A percentile compares a stretch with the other conserved stretches of the same genome.
These are phyloP conservation scores for Parmales sp. DNA, from an alignment of 108 stramenopile genomes.

Conservation along the genomic window DNA sequence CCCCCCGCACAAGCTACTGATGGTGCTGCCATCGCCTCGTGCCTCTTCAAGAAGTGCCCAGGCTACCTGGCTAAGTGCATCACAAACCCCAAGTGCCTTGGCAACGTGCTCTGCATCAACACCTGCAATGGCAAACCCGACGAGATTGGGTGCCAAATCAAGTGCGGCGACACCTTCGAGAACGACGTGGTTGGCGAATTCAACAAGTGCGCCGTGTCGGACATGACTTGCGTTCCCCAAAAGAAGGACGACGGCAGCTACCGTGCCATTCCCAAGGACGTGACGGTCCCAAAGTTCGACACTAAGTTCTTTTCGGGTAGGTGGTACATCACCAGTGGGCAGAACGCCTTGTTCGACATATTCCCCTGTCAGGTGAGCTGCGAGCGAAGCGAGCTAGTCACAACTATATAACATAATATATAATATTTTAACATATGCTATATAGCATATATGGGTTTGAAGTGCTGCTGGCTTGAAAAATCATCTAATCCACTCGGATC, in stretches of 20 bases:
- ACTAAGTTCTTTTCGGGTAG: slow-evolving; percentile 73
- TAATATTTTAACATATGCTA: no score
- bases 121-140: slow-evolving; percentile 72
- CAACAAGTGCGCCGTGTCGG: slow-evolving; percentile 86
- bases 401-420: no score
- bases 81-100: slow-evolving; percentile 78
- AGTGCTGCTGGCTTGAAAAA: no score
- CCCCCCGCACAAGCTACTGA: slow-evolving; percentile 55
- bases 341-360: slow-evolving; percentile 79
- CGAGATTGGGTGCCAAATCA: slow-evolving; percentile 83
- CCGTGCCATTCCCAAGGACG: slow-evolving; percentile 56
- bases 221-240: slow-evolving; percentile 83
- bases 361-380: slow-evolving; percentile 98
- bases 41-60: slow-evolving; percentile 62
- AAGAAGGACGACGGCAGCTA: slow-evolving; percentile 77
- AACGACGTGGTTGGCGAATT: slow-evolving; percentile 90
- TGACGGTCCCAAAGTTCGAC: slow-evolving; percentile 63
- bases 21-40: slow-evolving; percentile 54
- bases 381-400: no score
- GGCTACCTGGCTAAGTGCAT: slow-evolving; percentile 73
- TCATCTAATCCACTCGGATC: no score
- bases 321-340: slow-evolving; percentile 88
- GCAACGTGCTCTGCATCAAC: slow-evolving; percentile 90
- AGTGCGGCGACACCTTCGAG: slow-evolving; percentile 89
- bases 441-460: no score